phyloP scores from a whole-genome alignment of 306 rosid species.

The Aeschynomene evenia region DNA sequence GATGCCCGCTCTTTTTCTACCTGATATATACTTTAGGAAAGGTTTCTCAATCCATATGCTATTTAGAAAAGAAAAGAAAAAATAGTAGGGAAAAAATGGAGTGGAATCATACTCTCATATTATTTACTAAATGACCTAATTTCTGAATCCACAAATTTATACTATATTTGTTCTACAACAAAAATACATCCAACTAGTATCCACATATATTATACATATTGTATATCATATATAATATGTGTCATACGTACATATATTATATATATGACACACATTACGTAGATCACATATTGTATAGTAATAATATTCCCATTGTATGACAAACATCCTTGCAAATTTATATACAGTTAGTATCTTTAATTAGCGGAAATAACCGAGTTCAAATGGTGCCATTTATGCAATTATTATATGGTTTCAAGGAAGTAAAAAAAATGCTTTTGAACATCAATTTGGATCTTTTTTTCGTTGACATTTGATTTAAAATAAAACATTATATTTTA shows the following conservation, averaged over 20 bases:
- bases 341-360: neutral
- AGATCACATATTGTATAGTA: no score
- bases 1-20: constrained; percentile 47
- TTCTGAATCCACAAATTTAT: neutral
- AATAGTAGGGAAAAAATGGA: neutral
- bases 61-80: constrained; percentile 2
- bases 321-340: no score
- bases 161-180: no score
- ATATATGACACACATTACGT: no score
- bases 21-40: constrained; percentile 9
- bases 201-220: no score
- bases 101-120: neutral
- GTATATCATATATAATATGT: no score
- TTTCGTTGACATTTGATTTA: neutral
- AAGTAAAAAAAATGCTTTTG: no score
- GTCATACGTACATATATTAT: no score
- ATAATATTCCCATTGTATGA: no score
- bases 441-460: neutral
- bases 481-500: neutral
- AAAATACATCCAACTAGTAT: no score
- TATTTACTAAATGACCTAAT: neutral
- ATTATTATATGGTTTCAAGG: neutral
- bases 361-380: neutral
- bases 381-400: neutral
- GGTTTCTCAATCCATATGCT: constrained; percentile 12